These are phyloP conservation scores for Aspergillus funiculosus DNA, from an alignment of 495 filamentous ascomycete genomes.

Conservation along the genomic window DNA sequence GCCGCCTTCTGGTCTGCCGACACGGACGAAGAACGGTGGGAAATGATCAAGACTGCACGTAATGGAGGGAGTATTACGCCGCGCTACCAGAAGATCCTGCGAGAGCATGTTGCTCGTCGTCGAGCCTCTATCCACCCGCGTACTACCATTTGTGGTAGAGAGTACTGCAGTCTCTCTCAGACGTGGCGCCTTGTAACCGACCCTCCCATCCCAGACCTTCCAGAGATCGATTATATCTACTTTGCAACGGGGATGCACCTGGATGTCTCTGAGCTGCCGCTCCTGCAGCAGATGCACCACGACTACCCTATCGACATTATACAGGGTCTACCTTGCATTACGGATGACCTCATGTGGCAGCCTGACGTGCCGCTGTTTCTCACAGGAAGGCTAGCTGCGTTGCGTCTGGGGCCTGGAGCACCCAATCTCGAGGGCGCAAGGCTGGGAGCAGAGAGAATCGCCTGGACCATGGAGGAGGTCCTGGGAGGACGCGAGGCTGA, in stretches of 20 bases:
- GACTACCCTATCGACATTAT: slow-evolving; percentile 49
- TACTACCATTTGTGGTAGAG: slow-evolving; percentile 39
- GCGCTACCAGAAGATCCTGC: slow-evolving; percentile 49
- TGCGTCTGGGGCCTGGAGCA: slow-evolving; percentile 56
- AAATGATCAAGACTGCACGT: slow-evolving; percentile 51
- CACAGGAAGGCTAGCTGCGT: slow-evolving; percentile 51
- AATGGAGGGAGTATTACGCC: slow-evolving; percentile 60
- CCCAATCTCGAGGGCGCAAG: slow-evolving; percentile 60
- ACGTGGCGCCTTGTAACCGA: slow-evolving; percentile 48
- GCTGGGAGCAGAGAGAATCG: slow-evolving; percentile 55
- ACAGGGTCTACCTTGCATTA: slow-evolving; percentile 55
- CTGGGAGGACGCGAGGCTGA: slow-evolving; percentile 20
- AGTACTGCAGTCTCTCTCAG: slow-evolving; percentile 30
- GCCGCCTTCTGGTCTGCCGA: slow-evolving; percentile 58
- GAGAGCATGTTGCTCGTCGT: slow-evolving; percentile 39
- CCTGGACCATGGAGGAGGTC: slow-evolving; percentile 53
- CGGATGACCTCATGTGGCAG: slow-evolving; percentile 58
- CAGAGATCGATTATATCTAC: slow-evolving; percentile 57
- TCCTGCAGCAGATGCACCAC: slow-evolving; percentile 44
- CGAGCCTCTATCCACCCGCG: slow-evolving; percentile 44
- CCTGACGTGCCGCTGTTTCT: slow-evolving; percentile 56
- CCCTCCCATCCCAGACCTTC: slow-evolving; percentile 44
- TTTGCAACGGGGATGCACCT: slow-evolving; percentile 55
- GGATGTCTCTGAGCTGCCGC: slow-evolving; percentile 45
- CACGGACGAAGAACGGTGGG: slow-evolving; percentile 52